Evolutionary conservation across 257 asterid species (phyloP).

Genomic region (Salvia miltiorrhiza): DNA sequence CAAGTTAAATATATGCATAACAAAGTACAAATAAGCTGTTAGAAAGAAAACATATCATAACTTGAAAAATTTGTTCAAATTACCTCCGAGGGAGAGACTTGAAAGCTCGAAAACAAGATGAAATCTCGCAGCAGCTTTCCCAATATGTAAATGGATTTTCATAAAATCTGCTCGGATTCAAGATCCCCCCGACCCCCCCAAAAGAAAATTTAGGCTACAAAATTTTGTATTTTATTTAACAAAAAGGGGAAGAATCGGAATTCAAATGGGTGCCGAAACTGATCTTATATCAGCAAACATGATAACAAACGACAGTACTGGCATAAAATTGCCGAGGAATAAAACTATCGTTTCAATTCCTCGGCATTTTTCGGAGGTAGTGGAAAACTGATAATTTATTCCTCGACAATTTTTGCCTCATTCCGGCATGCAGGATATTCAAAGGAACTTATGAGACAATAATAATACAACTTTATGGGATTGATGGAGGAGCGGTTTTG

Average conservation of each 20-base stretch:
- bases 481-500: constrained; percentile 29
- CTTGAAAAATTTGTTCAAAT: not conserved
- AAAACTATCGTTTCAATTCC: constrained; percentile 22
- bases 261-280: constrained; percentile 31
- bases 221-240: not conserved
- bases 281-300: constrained; percentile 24
- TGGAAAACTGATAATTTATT: not conserved
- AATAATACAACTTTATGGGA: constrained; percentile 15
- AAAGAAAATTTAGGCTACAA: constrained; percentile 6
- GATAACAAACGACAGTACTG: constrained; percentile 18
- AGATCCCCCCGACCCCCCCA: constrained; percentile 19
- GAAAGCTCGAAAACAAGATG: not conserved
- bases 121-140: constrained; percentile 5
- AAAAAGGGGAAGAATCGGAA: constrained; percentile 45
- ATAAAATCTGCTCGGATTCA: constrained; percentile 9
- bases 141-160: not conserved
- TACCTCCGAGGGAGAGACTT: constrained; percentile 25
- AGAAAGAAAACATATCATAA: not conserved
- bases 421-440: constrained; percentile 24
- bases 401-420: constrained; percentile 35
- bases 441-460: not conserved
- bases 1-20: not conserved
- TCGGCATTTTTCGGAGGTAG: not conserved
- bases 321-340: constrained; percentile 33
- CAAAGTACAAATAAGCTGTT: not conserved